Conservation (phyloP, 106 monocot genomes). For the Apostasia ramifera region DNA sequence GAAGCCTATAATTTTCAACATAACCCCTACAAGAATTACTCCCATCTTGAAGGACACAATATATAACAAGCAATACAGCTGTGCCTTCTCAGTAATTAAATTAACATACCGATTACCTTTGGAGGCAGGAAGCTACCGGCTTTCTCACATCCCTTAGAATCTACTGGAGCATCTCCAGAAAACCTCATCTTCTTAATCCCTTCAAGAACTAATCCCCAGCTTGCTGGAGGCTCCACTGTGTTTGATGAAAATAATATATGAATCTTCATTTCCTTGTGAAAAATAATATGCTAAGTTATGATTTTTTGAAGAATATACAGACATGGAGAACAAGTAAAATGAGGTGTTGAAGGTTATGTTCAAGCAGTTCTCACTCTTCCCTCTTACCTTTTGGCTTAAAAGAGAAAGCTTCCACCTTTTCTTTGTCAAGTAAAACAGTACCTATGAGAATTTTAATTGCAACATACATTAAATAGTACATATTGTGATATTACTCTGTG, state of each 20-base stretch:
- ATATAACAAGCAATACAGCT: too few species aligned
- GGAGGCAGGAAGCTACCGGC: conserved; percentile 75
- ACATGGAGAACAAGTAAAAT: background rate
- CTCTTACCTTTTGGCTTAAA: conserved; percentile 17
- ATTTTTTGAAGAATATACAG: background rate
- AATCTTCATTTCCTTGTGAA: background rate
- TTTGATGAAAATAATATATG: background rate
- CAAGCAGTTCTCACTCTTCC: background rate
- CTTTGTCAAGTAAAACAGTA: conserved; percentile 1
- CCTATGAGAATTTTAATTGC: background rate
- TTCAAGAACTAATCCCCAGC: conserved; percentile 76
- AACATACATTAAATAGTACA: conserved; percentile 3
- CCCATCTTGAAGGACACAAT: too few species aligned
- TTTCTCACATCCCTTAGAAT: conserved; percentile 94
- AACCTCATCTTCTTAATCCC: conserved; percentile 81
- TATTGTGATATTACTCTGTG: background rate
- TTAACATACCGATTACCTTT: conserved; percentile 43
- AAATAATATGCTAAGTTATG: background rate
- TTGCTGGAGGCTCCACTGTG: conserved; percentile 39
- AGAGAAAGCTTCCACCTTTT: conserved; percentile 6
- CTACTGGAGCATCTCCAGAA: conserved; percentile 88
- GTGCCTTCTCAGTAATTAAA: background rate
- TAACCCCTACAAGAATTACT: too few species aligned
- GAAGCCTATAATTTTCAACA: too few species aligned
- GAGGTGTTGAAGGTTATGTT: background rate